A percentile compares a stretch with the other conserved stretches of the same genome.
Conservation (phyloP, 768 basidiomycete species). For the Hericium coralloides region DNA sequence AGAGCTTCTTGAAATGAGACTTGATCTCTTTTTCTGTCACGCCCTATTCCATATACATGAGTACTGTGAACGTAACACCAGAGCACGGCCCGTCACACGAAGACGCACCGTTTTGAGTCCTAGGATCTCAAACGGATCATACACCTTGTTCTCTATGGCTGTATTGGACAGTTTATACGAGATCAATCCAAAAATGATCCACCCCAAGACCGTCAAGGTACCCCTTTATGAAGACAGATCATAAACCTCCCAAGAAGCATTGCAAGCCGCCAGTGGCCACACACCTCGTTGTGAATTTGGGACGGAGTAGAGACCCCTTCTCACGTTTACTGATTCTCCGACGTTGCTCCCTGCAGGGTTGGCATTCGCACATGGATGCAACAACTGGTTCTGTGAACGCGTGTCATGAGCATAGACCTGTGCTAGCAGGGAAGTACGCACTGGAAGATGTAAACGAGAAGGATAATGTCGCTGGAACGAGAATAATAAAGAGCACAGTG, state of each 20-base stretch:
- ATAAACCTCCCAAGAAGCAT: not conserved
- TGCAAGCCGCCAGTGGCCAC: not conserved
- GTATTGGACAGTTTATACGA: conserved; percentile 54
- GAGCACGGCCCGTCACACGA: not conserved
- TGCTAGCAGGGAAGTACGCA: not conserved
- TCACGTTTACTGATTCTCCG: conserved; percentile 20
- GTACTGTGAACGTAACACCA: not conserved
- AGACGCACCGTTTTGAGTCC: conserved; percentile 59
- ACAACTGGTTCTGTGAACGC: not conserved
- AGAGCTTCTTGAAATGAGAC: conserved; percentile 88
- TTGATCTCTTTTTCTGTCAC: conserved; percentile 87
- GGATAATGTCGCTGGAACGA: conserved; percentile 65
- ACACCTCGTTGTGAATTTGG: conserved; percentile 5
- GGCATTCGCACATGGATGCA: conserved; percentile 9
- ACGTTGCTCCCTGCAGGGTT: conserved; percentile 19
- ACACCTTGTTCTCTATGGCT: conserved; percentile 59
- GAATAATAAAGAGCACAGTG: conserved; percentile 76
- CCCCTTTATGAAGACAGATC: conserved; percentile 31
- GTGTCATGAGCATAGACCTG: not conserved
- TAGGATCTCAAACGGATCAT: conserved; percentile 92
- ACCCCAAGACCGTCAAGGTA: conserved; percentile 56
- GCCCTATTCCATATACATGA: conserved; percentile 31
- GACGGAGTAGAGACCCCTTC: conserved; percentile 11
- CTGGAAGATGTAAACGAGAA: conserved; percentile 2
- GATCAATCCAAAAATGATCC: conserved; percentile 62